Base-by-base conservation (phyloP, 148 eudicot species). In the Diospyros kaki region DNA sequence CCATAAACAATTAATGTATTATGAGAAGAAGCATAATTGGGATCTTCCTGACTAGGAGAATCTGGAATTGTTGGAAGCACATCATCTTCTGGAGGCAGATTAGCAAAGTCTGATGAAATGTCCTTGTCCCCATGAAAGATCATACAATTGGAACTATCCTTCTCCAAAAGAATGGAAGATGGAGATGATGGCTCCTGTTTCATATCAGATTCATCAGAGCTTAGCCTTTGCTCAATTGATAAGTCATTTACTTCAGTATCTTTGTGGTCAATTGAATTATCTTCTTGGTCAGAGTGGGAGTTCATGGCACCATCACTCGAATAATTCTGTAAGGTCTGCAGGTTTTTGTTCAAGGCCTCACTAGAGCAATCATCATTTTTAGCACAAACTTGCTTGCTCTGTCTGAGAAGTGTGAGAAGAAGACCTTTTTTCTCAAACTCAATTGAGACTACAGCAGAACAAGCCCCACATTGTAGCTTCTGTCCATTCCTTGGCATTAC, bases 401-500 rank as follows among this genome's bases (percentile, higher is more conserved):
- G 78, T 64, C 61, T 38, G 69, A 81, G 67, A 59, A 73, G 65
- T 12, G 89, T 74, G 52, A 67, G 40, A 74, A 78, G 53, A 72
- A 77, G 59, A 41, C 84, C 88, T 63, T 73, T 78, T 17, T 73
- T 74, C 70, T 83, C 83, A 68, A 84, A 73, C 73, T 82, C 82
- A 80, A 88, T 72, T 70, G 82, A 77, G 54, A 83, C 66, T 11
- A 76, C 56, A 12, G 89, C 80, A 50, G 86, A 84, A 74, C 98
- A 93, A n/a, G 90, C 87, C 60, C 97, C 97, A 83, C 98, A 93
- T 77, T 78, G 83, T 74, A 91, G 50, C 63, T 73, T 82, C 42
- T 68, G 68, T 60, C 62, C 79, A 15, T 73, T 81, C 78, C 77
- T 83, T 51, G 65, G 77, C 69, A 66, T 62, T 38, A 64, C 67